These are phyloP conservation scores for Pontederia paniculata DNA, from an alignment of 176 grass and related monocot species.

Conservation along the genomic window DNA sequence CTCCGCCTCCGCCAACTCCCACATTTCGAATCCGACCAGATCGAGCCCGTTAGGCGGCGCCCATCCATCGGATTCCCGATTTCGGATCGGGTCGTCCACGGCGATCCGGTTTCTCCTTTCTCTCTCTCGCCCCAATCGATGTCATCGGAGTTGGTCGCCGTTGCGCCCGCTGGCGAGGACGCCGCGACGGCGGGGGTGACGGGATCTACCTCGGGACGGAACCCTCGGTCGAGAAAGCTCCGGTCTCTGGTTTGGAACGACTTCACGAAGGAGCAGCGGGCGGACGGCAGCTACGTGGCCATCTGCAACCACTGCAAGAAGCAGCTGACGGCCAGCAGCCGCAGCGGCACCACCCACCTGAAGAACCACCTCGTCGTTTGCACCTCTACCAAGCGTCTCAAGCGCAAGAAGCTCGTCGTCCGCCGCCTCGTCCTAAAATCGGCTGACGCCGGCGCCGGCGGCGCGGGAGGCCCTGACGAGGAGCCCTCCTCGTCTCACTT, in stretches of 20 bases:
- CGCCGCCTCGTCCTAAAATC: slow-evolving; percentile 54
- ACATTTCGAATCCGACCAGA: too few species aligned
- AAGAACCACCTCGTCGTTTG: slow-evolving; percentile 86
- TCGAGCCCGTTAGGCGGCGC: too few species aligned
- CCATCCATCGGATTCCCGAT: too few species aligned
- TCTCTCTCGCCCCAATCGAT: too few species aligned
- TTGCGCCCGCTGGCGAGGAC: slow-evolving; percentile 1
- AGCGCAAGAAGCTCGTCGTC: slow-evolving; percentile 75
- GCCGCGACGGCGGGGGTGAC: not conserved
- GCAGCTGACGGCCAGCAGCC: slow-evolving; percentile 94
- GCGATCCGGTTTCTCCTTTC: too few species aligned
- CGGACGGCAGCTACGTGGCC: slow-evolving; percentile 71
- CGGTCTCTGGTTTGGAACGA: slow-evolving; percentile 92
- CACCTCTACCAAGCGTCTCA: slow-evolving; percentile 52
- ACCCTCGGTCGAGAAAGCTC: slow-evolving; percentile 65
- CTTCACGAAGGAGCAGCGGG: slow-evolving; percentile 81
- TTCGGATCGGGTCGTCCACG: too few species aligned
- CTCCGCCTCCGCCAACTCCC: too few species aligned
- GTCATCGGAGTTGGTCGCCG: slow-evolving; percentile 5
- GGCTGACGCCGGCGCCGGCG: slow-evolving; percentile 32
- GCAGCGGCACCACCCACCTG: slow-evolving; percentile 84
- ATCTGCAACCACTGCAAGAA: slow-evolving; percentile 99
- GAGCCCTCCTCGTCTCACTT: slow-evolving; percentile 39
- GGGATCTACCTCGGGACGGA: slow-evolving; percentile 20
- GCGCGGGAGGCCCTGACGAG: slow-evolving; percentile 23